Conservation (phyloP, 164 flowering plant species). For the Magnolia kwangsiensis region DNA sequence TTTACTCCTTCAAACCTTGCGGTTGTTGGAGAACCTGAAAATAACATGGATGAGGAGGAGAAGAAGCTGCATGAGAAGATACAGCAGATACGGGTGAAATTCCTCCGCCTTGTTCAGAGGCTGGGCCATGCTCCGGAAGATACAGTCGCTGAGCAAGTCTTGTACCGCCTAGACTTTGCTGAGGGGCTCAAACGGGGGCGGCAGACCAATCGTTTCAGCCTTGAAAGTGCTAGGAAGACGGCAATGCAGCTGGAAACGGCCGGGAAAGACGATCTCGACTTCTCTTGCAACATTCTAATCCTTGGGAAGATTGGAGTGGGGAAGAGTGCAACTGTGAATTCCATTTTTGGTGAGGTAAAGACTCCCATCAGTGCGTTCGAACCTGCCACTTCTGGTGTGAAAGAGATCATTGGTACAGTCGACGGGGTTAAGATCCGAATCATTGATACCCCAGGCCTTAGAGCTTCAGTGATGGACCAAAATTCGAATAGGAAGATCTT, state of each 20-base stretch:
- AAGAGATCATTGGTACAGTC: constrained; percentile 58
- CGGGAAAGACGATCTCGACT: constrained; percentile 53
- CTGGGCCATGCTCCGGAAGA: constrained; percentile 80
- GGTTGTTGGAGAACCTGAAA: constrained; percentile 40
- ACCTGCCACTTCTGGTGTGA: constrained; percentile 58
- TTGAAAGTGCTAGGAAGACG: constrained; percentile 64
- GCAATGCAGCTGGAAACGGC: constrained; percentile 68
- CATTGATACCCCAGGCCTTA: constrained; percentile 86
- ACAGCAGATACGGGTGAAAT: constrained; percentile 72
- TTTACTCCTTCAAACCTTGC: constrained; percentile 35
- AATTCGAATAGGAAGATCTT: constrained; percentile 52
- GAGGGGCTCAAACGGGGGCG: constrained; percentile 44
- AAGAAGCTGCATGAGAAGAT: constrained; percentile 69
- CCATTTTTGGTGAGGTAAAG: constrained; percentile 79
- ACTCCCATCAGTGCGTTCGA: constrained; percentile 60
- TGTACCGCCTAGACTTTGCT: constrained; percentile 67
- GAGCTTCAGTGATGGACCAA: constrained; percentile 70
- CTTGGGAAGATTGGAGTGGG: constrained; percentile 96
- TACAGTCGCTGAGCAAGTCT: constrained; percentile 73
- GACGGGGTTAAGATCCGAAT: constrained; percentile 75
- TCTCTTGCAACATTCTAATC: constrained; percentile 73
- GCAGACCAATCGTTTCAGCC: constrained; percentile 50
- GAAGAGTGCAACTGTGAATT: constrained; percentile 93
- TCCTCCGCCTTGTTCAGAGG: constrained; percentile 76
- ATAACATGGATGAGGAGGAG: constrained; percentile 67